Base-by-base conservation (phyloP, 1,139 yeast species). In the Hyphopichia pseudoburtonii region DNA sequence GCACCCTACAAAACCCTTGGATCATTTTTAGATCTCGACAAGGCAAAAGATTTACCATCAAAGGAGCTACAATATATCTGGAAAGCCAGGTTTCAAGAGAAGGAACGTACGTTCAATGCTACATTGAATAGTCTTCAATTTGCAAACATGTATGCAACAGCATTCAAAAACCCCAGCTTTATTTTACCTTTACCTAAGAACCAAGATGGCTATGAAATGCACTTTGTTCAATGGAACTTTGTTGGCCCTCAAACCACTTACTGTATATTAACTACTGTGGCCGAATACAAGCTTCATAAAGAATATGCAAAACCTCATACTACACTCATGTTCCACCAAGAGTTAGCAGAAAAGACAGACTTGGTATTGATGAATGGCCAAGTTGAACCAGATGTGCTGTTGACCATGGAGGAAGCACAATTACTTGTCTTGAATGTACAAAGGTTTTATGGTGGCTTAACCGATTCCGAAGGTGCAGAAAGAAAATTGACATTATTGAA, bases 271-370 rank as follows among this genome's bases (percentile, higher is more conserved):
- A 94, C 98, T 2, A 82, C 97, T 0, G 73, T 94, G 44, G 94
- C 95, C 1, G 98, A 94, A 61, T 94, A 80, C 63, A 90, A 92
- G 60, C 74, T 89, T 28, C 97, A 92, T 56, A 80, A 80, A 44
- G 97, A 90, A 54, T 94, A 73, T 61, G 96, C 98, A 10, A 82
- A 87, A 53, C 98, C 98, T 1, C 98, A 94, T 58, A 89, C 97
- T 1, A 86, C 96, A 0, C 67, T 92, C 45, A 80, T 82, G 60
- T 86, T 92, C 72, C 97, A 92, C 64, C 80, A 82, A 37, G 97
- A 94, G 39, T 64, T 92, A 37, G 68, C 73, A 5, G 70, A 74
- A 1, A 72, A 73, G 15, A 83, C 86, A 48, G 80, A 73, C 1
- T 43, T 87, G 3, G 90, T 87, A 0, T 69, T 94, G 48, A 87